phyloP scores from a whole-genome alignment of 495 filamentous ascomycete genomes.

The Daldinia vernicosa region DNA sequence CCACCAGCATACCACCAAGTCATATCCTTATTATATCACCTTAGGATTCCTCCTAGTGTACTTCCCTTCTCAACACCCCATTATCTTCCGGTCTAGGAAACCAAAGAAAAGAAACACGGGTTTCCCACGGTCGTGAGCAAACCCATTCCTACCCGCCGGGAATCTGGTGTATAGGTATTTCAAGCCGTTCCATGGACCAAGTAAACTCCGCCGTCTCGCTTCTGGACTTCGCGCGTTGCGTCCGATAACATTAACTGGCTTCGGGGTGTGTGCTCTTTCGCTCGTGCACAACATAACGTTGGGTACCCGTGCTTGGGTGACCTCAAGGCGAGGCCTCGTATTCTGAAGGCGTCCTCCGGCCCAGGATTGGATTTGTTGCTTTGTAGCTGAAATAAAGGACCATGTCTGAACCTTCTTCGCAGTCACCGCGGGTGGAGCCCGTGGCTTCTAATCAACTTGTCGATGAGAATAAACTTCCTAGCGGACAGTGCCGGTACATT shows the following conservation, averaged over 20 bases:
- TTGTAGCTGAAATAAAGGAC: slow-evolving; percentile 13
- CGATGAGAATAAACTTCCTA: slow-evolving; percentile 58
- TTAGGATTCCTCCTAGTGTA: slow-evolving; percentile 20
- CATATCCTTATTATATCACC: slow-evolving; percentile 32
- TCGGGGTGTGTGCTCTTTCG: slow-evolving; percentile 25
- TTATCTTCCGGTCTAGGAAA: slow-evolving; percentile 11
- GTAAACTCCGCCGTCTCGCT: slow-evolving; percentile 36
- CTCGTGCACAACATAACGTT: slow-evolving; percentile 20
- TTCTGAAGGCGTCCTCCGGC: slow-evolving; percentile 17
- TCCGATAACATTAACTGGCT: slow-evolving; percentile 43
- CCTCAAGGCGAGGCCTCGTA: slow-evolving; percentile 27
- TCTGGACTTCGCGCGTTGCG: slow-evolving; percentile 38
- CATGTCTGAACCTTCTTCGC: slow-evolving; percentile 42
- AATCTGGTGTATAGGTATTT: slow-evolving; percentile 29
- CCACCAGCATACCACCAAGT: slow-evolving; percentile 28
- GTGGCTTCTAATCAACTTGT: slow-evolving; percentile 21
- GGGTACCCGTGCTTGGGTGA: slow-evolving; percentile 17
- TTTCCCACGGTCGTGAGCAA: slow-evolving; percentile 29
- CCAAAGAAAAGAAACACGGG: slow-evolving; percentile 5
- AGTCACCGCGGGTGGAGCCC: slow-evolving; percentile 38
- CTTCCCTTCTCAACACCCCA: slow-evolving; percentile 13
- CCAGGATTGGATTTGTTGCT: slow-evolving; percentile 48
- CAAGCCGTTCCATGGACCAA: slow-evolving; percentile 46
- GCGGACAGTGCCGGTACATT: slow-evolving; percentile 65
- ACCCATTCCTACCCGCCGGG: background rate